phyloP scores from a whole-genome alignment of 257 asterid species.

The Lantana camara region DNA sequence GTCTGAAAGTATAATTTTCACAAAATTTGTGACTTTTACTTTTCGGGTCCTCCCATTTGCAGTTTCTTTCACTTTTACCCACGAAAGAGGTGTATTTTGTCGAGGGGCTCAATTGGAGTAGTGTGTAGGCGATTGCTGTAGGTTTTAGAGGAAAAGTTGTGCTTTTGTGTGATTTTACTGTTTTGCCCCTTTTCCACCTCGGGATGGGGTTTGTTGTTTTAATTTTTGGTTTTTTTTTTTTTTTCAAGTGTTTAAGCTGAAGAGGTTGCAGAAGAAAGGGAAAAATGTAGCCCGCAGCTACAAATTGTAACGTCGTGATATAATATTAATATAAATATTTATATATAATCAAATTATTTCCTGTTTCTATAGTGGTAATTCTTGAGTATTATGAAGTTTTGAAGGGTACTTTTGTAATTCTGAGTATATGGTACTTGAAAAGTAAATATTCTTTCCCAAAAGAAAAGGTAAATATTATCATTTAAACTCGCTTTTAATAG shows the following conservation, averaged over 20 bases:
- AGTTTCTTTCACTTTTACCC: conserved; percentile 18
- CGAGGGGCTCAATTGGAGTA: background rate
- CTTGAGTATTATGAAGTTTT: no score
- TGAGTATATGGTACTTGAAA: no score
- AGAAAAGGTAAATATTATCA: no score
- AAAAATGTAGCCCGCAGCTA: conserved; percentile 48
- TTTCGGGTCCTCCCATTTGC: conserved; percentile 18
- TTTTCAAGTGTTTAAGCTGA: conserved; percentile 32
- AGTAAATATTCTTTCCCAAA: no score
- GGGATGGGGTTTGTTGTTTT: background rate
- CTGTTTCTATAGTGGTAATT: no score
- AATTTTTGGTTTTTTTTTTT: background rate
- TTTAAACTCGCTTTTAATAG: no score
- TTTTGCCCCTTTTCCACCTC: background rate
- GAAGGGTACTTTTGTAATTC: no score
- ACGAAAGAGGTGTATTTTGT: background rate
- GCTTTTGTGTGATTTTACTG: background rate
- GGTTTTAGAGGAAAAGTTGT: background rate
- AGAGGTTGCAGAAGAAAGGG: conserved; percentile 39
- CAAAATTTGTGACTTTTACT: background rate
- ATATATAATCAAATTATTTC: background rate
- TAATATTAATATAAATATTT: background rate
- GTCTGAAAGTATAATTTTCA: conserved; percentile 28
- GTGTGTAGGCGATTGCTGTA: conserved; percentile 17
- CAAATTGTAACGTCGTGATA: conserved; percentile 17